Conservation (phyloP, 495 filamentous ascomycete species). For the Aspergillus homomorphus region DNA sequence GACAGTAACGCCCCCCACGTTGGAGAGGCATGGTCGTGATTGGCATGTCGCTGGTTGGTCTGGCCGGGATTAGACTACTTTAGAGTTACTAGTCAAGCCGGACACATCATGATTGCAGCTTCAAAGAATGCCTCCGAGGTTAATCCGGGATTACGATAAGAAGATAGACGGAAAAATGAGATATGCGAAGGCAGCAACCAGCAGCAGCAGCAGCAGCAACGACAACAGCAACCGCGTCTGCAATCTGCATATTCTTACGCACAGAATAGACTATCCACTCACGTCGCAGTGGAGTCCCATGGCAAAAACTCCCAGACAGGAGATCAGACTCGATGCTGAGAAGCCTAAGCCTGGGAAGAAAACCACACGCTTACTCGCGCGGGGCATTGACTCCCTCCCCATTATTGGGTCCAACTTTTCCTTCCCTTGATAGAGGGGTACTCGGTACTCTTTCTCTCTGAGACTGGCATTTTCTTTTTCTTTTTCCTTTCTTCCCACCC, state of each 20-base stretch:
- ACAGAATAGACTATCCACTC: neutral
- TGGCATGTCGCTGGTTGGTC: neutral
- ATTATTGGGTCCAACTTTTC: neutral
- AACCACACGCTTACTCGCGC: neutral
- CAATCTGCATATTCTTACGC: neutral
- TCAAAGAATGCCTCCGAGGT: neutral
- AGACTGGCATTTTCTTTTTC: too few relatives aligned
- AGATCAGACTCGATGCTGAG: neutral
- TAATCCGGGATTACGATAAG: neutral
- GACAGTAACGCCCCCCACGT: neutral
- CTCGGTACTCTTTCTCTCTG: too few relatives aligned
- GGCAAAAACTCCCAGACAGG: neutral
- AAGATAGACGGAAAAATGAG: neutral
- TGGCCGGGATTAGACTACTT: constrained; percentile 1
- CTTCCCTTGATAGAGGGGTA: too few relatives aligned
- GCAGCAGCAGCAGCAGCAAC: neutral
- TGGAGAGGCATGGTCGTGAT: neutral
- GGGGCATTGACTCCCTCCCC: neutral
- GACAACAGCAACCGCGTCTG: neutral
- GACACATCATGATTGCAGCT: neutral
- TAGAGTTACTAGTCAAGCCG: neutral
- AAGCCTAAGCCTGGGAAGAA: neutral
- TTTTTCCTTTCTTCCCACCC: neutral
- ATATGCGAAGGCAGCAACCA: neutral
- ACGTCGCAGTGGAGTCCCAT: neutral